Percentiles rank a stretch among this genome's conserved stretches.
These are phyloP conservation scores for Noccaea bulbosa DNA, from an alignment of 345 rosid genomes.

Conservation along the genomic window DNA sequence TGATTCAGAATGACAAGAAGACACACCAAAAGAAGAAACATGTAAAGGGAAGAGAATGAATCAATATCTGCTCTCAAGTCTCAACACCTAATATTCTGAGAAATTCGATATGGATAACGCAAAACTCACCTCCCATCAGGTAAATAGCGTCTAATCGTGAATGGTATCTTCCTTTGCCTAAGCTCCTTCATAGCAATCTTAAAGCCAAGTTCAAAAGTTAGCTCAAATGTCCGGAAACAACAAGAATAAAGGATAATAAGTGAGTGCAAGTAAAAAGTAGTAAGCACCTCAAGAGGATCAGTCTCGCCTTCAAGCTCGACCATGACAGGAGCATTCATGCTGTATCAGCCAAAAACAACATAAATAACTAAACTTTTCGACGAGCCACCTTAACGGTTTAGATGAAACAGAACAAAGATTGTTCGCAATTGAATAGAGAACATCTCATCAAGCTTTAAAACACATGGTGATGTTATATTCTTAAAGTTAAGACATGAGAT, in stretches of 20 bases:
- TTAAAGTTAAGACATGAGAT: not conserved
- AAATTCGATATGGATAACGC: not conserved
- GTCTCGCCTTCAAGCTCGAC: conserved; percentile 92
- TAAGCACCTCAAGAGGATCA: conserved; percentile 79
- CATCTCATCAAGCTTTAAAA: not conserved
- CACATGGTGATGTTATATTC: not conserved
- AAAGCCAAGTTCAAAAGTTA: conserved; percentile 26
- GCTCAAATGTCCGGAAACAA: not conserved
- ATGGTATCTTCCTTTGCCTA: conserved; percentile 80
- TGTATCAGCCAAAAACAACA: conserved; percentile 42
- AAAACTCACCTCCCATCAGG: conserved; percentile 84
- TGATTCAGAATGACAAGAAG: conserved; percentile 32
- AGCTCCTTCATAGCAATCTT: conserved; percentile 96
- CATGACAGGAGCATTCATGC: conserved; percentile 97
- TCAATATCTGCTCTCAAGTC: no score
- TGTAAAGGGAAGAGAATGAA: not conserved
- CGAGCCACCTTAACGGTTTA: not conserved
- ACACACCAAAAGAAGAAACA: conserved; percentile 1
- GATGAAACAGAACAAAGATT: not conserved
- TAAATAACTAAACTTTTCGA: not conserved
- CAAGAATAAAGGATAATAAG: not conserved
- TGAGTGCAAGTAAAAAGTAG: conserved; percentile 1
- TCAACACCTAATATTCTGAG: no score
- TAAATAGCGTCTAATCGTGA: conserved; percentile 77
- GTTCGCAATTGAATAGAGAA: not conserved